phyloP scores from a whole-genome alignment of 2,329 filamentous ascomycete species.

The Westerdykella sp. region DNA sequence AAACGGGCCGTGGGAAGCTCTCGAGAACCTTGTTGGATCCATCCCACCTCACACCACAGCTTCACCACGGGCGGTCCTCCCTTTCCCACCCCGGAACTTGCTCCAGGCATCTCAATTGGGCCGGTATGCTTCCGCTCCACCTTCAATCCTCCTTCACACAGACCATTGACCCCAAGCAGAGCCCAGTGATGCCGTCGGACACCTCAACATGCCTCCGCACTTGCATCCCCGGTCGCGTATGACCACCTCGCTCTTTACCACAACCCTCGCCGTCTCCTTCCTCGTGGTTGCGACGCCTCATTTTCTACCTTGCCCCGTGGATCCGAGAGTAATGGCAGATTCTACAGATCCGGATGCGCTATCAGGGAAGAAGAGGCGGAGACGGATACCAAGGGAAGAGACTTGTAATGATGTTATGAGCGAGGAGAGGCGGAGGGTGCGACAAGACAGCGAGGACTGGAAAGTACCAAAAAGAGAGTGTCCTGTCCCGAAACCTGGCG shows the following conservation, averaged over 20 bases:
- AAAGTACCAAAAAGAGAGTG: slow-evolving; percentile 59
- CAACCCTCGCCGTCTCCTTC: slow-evolving; percentile 84
- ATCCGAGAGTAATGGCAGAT: slow-evolving; percentile 70
- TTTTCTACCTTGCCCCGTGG: slow-evolving; percentile 79
- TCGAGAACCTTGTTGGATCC: slow-evolving; percentile 10
- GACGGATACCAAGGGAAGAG: slow-evolving; percentile 27
- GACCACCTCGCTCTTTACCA: slow-evolving; percentile 90
- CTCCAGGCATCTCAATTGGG: slow-evolving; percentile 30
- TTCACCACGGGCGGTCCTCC: slow-evolving; percentile 10
- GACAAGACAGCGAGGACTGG: slow-evolving; percentile 14
- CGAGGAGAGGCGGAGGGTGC: slow-evolving; percentile 13
- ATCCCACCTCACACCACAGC: slow-evolving; percentile 8
- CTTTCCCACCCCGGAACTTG: slow-evolving; percentile 6
- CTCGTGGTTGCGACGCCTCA: slow-evolving; percentile 89
- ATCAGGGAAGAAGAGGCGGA: slow-evolving; percentile 20
- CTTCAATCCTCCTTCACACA: not conserved
- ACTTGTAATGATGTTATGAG: slow-evolving; percentile 16
- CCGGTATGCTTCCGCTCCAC: slow-evolving; percentile 8
- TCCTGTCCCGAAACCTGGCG: slow-evolving; percentile 84
- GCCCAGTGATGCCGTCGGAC: slow-evolving; percentile 24
- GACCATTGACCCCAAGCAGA: slow-evolving; percentile 14
- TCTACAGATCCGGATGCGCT: slow-evolving; percentile 38
- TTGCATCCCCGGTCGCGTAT: slow-evolving; percentile 90
- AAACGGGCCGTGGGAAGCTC: not conserved
- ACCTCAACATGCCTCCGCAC: slow-evolving; percentile 62